Evolutionary conservation across 2,329 filamentous ascomycete species (phyloP), one percentile per base, ranked within the genome.

Genomic region (Paecilomyces variotii): DNA sequence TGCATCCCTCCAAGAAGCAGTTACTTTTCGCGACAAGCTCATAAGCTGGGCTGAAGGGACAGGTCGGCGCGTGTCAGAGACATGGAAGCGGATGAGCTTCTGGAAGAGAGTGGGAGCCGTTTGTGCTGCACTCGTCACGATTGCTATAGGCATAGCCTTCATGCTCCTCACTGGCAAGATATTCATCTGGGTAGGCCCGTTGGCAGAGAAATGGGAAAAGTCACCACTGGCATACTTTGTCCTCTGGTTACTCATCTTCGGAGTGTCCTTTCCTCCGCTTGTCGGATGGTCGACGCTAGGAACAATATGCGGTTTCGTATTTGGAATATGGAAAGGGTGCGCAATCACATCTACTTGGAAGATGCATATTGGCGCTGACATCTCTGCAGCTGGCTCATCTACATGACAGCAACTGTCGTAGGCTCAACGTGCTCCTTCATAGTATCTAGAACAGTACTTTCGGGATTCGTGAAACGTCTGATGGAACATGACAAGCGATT

Each of bases 401-500:
- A 90, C 55, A 87, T 91, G 1, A 80, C 84, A 0, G 91, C 90
- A 14, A 95, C 89, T 24, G 82, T 96, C 1, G 74, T 85, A 32
- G 94, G 94, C 45, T 91, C 88, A 24, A 86, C 89, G 0, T 85
- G 81, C 52, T 87, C 91, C 0, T 97, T 99, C 70, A 70, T 95
- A 59, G 85, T 89, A 53, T 91, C 88, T 56, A 82, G 94, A 62
- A 90, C 89, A 4, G 75, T 97, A 51, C 80, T 97, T 60, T 88
- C 87, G 64, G 79, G 78, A 52, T 92, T 92, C 71, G 92, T 97
- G 28, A 82, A 91, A 66, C 82, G 86, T 19, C 81, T 96, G 65
- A 88, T 97, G 55, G 89, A 90, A 58, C 81, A 83, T 64, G 93
- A 99, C 76, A 87, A 86, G 70, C 84, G 92, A 56, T 99, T 99